phyloP scores from a whole-genome alignment of 805 yeast genomes.

The Yarrowia porcina region DNA sequence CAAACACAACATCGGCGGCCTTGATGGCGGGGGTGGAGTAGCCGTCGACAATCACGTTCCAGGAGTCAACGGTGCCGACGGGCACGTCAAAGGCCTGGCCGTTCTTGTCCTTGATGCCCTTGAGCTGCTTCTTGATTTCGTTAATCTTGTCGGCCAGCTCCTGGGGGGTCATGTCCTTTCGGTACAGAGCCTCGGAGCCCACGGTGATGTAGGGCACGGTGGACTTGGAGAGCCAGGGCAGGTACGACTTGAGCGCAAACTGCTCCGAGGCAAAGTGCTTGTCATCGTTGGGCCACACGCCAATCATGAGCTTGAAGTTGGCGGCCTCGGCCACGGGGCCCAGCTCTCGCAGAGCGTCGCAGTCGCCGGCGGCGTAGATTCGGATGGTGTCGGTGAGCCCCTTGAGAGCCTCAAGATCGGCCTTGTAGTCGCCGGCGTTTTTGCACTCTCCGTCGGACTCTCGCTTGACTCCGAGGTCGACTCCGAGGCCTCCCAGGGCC shows the following conservation, averaged over 20 bases:
- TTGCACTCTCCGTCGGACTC: conserved; percentile 70
- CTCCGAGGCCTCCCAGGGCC: conserved; percentile 49
- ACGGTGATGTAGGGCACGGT: conserved; percentile 77
- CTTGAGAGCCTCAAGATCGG: conserved; percentile 61
- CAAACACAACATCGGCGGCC: conserved; percentile 81
- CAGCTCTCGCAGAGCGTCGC: conserved; percentile 78
- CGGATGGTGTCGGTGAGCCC: conserved; percentile 64
- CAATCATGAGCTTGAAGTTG: conserved; percentile 73
- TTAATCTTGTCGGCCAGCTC: conserved; percentile 67
- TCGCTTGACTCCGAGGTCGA: conserved; percentile 82
- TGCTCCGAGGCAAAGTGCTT: conserved; percentile 73
- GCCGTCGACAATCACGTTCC: conserved; percentile 88
- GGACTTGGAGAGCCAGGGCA: conserved; percentile 61
- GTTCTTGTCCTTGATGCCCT: conserved; percentile 66
- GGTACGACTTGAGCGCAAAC: conserved; percentile 61
- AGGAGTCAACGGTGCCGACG: conserved; percentile 94
- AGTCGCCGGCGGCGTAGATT: conserved; percentile 90
- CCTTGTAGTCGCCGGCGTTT: conserved; percentile 61
- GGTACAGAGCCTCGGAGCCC: conserved; percentile 94
- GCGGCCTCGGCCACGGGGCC: conserved; percentile 83
- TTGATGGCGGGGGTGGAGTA: conserved; percentile 64
- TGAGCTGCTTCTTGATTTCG: conserved; percentile 52
- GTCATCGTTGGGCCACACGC: conserved; percentile 93
- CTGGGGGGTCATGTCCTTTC: conserved; percentile 75
- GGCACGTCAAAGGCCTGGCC: conserved; percentile 73